Percentiles rank a stretch among this genome's conserved stretches.
phyloP scores from a whole-genome alignment of 345 rosid species.

The Physaria fendleri region DNA sequence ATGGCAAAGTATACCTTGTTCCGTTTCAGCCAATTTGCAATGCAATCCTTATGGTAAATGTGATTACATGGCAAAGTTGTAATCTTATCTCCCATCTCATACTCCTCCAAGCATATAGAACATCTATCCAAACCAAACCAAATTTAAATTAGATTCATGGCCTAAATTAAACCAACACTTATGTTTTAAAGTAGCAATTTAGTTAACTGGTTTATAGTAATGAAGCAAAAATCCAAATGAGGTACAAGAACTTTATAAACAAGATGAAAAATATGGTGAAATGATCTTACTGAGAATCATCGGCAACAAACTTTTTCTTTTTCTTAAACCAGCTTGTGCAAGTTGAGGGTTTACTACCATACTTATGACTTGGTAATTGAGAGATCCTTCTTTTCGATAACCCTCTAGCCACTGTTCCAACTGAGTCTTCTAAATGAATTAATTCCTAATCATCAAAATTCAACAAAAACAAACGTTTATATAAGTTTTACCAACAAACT shows the following conservation, averaged over 20 bases:
- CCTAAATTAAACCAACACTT: background rate
- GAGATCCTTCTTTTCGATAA: background rate
- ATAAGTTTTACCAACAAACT: background rate
- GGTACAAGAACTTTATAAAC: background rate
- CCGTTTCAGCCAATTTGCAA: conserved; percentile 4
- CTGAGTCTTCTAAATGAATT: conserved; percentile 14
- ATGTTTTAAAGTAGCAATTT: background rate
- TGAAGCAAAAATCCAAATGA: background rate
- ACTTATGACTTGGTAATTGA: background rate
- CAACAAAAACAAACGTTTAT: background rate
- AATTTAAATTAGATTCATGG: background rate
- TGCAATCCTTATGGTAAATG: conserved; percentile 25
- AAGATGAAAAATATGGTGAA: background rate
- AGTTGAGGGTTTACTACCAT: background rate
- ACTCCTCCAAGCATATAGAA: conserved; percentile 19
- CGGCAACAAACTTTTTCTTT: conserved; percentile 1
- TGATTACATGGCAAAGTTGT: conserved; percentile 15
- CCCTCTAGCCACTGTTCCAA: conserved; percentile 4
- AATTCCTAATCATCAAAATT: conserved; percentile 12
- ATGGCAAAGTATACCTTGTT: conserved; percentile 11
- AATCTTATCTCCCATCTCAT: conserved; percentile 3
- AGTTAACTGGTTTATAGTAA: background rate
- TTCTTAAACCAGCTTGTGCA: background rate
- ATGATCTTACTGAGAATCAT: conserved; percentile 19
- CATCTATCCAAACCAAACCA: conserved; percentile 11